These are phyloP conservation scores for Xylaria sp. DNA, from an alignment of 2,329 filamentous ascomycete species.

Conservation along the genomic window DNA sequence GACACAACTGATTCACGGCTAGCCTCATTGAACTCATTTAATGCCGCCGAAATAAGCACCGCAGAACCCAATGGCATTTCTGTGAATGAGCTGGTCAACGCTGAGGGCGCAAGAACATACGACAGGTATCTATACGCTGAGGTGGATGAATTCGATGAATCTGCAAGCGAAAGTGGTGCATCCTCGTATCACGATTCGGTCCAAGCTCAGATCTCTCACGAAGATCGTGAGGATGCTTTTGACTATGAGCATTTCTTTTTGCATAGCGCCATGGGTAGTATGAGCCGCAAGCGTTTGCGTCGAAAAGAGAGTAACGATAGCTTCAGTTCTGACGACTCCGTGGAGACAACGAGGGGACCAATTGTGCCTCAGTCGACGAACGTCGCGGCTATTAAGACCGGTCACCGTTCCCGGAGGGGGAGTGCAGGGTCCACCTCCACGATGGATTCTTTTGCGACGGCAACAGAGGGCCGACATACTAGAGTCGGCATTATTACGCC, in stretches of 20 bases:
- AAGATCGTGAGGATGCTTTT: constrained; percentile 93
- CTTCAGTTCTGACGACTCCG: constrained; percentile 64
- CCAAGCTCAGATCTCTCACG: constrained; percentile 73
- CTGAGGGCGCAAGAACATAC: constrained; percentile 35
- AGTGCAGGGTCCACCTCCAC: constrained; percentile 59
- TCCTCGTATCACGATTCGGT: constrained; percentile 67
- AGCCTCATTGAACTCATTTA: constrained; percentile 6
- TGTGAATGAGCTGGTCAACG: constrained; percentile 14
- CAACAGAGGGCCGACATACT: constrained; percentile 52
- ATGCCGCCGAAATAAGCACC: constrained; percentile 28
- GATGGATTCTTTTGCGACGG: constrained; percentile 62
- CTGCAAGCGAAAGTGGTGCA: constrained; percentile 66
- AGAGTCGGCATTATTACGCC: constrained; percentile 31
- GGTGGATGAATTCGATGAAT: constrained; percentile 44
- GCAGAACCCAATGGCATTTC: constrained; percentile 33
- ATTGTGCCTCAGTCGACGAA: constrained; percentile 31
- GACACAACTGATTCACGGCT: constrained; percentile 18
- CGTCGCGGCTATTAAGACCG: constrained; percentile 32
- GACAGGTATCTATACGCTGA: constrained; percentile 44
- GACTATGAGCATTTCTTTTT: constrained; percentile 97
- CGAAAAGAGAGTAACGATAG: constrained; percentile 57
- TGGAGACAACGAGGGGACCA: constrained; percentile 65
- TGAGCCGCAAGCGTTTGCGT: constrained; percentile 60
- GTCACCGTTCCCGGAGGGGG: constrained; percentile 45
- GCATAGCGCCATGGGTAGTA: constrained; percentile 86